phyloP scores from a whole-genome alignment of 179 eudicot genomes.

The Patellifolia procumbens region DNA sequence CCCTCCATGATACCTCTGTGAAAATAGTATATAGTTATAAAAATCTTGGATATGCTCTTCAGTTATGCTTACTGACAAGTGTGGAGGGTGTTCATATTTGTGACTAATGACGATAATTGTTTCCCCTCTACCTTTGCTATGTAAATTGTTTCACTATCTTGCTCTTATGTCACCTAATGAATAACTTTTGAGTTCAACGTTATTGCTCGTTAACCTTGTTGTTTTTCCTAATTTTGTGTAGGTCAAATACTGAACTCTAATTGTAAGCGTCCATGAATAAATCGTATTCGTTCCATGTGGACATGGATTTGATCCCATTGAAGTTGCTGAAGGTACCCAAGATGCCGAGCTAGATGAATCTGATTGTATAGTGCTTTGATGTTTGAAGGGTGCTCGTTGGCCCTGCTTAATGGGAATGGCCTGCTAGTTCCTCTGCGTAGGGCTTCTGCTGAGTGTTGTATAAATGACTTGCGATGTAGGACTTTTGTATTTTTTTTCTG shows the following conservation, averaged over 20 bases:
- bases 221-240: slow-evolving; percentile 4
- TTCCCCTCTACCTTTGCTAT: not conserved
- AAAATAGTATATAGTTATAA: no score
- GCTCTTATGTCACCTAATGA: not conserved
- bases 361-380: slow-evolving; percentile 22
- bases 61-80: not conserved
- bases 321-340: slow-evolving; percentile 1
- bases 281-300: not conserved
- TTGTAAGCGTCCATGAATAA: slow-evolving; percentile 10
- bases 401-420: slow-evolving; percentile 12
- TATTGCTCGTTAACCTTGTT: slow-evolving; percentile 12
- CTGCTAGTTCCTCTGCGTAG: not conserved
- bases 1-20: no score
- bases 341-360: not conserved
- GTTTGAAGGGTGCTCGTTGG: slow-evolving; percentile 7
- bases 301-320: slow-evolving; percentile 8
- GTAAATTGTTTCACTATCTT: not conserved
- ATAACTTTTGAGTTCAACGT: not conserved
- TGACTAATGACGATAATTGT: not conserved
- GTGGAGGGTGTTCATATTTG: not conserved
- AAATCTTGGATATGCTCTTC: slow-evolving; percentile 5
- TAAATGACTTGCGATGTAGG: slow-evolving; percentile 9
- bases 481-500: not conserved
- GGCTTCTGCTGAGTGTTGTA: slow-evolving; percentile 11
- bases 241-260: slow-evolving; percentile 13